Conservation (phyloP, 2,329 filamentous ascomycete genomes). For the Cladosporium sp. region DNA sequence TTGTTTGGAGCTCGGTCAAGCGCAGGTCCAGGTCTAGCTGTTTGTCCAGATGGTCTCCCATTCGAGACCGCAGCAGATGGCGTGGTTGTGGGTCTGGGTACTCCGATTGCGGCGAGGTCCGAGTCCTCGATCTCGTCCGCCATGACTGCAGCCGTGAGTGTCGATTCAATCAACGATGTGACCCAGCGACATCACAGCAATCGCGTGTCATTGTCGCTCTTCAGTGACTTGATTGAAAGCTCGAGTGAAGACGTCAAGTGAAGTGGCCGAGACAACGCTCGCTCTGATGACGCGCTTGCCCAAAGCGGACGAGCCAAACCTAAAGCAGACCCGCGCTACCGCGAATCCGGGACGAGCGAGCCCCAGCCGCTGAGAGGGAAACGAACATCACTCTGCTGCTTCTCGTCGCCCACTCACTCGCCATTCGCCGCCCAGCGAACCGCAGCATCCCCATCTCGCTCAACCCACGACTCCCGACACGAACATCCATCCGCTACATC, state of each 20-base stretch:
- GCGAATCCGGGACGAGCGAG: conserved; percentile 1
- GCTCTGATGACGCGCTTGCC: conserved; percentile 8
- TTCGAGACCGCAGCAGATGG: conserved; percentile 3
- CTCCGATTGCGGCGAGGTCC: conserved; percentile 29
- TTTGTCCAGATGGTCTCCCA: conserved; percentile 30
- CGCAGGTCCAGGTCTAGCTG: conserved; percentile 37
- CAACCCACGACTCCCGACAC: not conserved
- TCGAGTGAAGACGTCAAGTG: not conserved
- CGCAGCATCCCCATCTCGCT: not conserved
- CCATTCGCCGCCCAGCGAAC: conserved; percentile 10
- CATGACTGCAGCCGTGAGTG: conserved; percentile 32
- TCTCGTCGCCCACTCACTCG: not conserved
- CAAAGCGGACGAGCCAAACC: not conserved
- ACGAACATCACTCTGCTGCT: conserved; percentile 8
- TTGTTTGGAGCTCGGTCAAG: conserved; percentile 35
- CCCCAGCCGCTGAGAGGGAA: conserved; percentile 9
- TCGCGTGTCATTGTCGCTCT: not conserved
- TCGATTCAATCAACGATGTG: not conserved
- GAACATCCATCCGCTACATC: conserved; percentile 3
- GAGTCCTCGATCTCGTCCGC: conserved; percentile 50
- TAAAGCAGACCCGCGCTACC: conserved; percentile 6
- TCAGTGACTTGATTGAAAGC: not conserved
- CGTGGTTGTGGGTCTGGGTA: conserved; percentile 3
- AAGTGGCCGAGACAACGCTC: conserved; percentile 2
- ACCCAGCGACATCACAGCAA: not conserved